These are phyloP conservation scores for Schizophyllum commune DNA, from an alignment of 1,284 basidiomycete species.

Conservation along the genomic window DNA sequence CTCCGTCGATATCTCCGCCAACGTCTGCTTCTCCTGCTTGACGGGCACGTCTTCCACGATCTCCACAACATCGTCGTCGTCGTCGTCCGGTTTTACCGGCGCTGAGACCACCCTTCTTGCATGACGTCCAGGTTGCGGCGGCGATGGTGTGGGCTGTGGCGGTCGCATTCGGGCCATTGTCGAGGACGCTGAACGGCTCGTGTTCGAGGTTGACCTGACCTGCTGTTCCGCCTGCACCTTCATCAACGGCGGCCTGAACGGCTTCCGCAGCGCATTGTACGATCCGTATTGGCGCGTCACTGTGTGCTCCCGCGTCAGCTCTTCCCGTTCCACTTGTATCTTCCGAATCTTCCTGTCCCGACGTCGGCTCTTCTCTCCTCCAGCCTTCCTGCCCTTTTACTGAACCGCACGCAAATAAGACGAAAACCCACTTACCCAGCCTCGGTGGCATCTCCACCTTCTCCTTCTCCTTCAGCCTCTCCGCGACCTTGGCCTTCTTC, in stretches of 20 bases:
- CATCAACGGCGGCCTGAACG: background rate
- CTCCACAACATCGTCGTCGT: background rate
- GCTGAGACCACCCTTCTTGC: background rate
- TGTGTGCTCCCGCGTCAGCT: background rate
- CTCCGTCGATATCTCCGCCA: background rate
- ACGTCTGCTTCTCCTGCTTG: background rate
- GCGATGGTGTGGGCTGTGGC: background rate
- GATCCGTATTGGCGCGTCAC: background rate
- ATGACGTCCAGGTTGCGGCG: background rate
- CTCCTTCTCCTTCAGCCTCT: background rate
- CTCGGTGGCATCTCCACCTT: background rate
- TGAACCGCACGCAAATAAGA: no score
- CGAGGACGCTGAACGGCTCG: no score
- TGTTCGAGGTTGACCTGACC: background rate
- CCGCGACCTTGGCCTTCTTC: background rate
- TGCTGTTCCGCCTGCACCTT: background rate
- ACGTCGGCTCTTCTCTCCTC: no score
- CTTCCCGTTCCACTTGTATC: no score
- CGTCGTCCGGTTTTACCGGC: slow-evolving; percentile 1
- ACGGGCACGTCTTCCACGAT: background rate
- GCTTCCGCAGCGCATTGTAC: background rate
- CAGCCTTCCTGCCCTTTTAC: no score
- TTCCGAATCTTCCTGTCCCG: no score
- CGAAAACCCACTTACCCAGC: background rate
- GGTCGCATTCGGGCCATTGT: no score